These are phyloP conservation scores for Coemansia sp. DNA, from an alignment of 192 early-diverging fungal species.

Conservation along the genomic window DNA sequence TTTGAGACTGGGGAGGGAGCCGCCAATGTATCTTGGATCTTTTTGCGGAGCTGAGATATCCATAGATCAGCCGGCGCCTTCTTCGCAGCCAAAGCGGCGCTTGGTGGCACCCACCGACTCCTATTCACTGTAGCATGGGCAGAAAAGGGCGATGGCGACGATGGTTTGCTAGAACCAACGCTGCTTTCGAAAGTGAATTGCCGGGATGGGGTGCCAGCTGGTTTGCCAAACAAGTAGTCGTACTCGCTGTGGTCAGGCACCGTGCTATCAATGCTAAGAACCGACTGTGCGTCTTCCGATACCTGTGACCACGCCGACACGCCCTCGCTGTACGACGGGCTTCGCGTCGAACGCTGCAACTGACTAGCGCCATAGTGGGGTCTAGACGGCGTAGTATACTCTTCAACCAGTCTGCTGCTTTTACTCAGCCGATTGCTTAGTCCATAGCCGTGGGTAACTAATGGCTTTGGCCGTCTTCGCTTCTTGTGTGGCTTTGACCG, in stretches of 20 bases:
- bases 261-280: constrained; percentile 38
- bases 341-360: background rate
- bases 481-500: constrained; percentile 4
- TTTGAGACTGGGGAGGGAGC: constrained; percentile 4
- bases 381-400: constrained; percentile 26
- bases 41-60: constrained; percentile 39
- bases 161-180: background rate
- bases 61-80: constrained; percentile 20
- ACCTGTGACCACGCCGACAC: constrained; percentile 8
- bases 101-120: background rate
- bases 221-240: constrained; percentile 3
- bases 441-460: background rate
- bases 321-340: background rate
- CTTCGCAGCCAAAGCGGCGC: background rate
- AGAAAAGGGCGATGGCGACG: background rate
- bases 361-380: background rate
- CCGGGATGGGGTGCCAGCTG: background rate
- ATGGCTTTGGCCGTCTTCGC: background rate
- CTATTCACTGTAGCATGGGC: background rate
- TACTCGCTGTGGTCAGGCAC: constrained; percentile 1
- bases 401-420: constrained; percentile 28
- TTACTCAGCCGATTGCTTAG: constrained; percentile 6
- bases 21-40: constrained; percentile 38
- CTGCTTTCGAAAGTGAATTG: constrained; percentile 5
- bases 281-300: constrained; percentile 21